Base-by-base conservation (phyloP, 1,284 basidiomycete genomes). In the Cryptococcus sp. region DNA sequence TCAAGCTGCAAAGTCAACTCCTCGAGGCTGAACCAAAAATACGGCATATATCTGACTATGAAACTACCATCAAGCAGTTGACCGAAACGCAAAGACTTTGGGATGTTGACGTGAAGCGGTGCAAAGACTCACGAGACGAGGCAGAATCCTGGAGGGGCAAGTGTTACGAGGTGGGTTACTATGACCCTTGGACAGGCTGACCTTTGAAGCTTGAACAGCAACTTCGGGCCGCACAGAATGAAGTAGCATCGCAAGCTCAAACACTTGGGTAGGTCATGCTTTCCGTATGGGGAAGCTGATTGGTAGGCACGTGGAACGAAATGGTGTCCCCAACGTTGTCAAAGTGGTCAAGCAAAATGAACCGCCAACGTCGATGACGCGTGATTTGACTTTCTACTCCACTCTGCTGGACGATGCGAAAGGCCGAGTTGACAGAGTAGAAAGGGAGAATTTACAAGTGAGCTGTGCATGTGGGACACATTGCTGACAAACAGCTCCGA, bases 1-100 rank as follows among this genome's bases (percentile, higher is more conserved):
- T 74, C 60, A 68, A 70, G 22, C 60, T 77, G 15, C 69, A 75
- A 54, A 71, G 68, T 42, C 68, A 72, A 54, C 50, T 74, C 49
- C 65, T 67, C n/a, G 74, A 75, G 46, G 64, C 62, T 8, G 60
- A 56, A 42, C 74, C 75, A 0, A 74, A 73, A 56, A 66, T 77
- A 13, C 57, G 62, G 25, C 75, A 71, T 47, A 70, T 77, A n/a
- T 64, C 65, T 20, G 75, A 77, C 56, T 75, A 72, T 49, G 73
- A 77, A 53, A 60, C 59, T 17, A 62, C 74, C n/a, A 74, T 73
- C 58, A 69, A 73, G 63, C 75, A 77, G 58, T 56, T 77, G 42
- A 71, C 64, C 3, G 69, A 72, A 23, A 57, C 64, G 25, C 74
- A 75, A 53, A 53, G 66, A 3, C 53, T 77, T 23, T 77, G 75